Conservation (phyloP, 2,329 filamentous ascomycete species). For the Ascochyta rabiei region DNA sequence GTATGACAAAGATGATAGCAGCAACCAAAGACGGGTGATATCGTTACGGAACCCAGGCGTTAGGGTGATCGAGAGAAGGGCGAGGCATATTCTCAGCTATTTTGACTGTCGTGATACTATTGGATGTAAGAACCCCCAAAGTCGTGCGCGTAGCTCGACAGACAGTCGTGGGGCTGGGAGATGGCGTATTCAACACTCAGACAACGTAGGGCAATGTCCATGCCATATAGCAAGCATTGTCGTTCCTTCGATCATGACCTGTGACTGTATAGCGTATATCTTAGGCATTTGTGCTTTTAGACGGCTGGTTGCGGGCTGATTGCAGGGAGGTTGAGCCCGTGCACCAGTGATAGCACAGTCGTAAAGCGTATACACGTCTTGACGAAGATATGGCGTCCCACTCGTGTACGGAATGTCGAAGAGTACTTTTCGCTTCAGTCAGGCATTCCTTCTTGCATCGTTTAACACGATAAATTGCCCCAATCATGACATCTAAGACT, state of each 20-base stretch:
- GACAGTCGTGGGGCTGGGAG: neutral
- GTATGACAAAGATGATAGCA: constrained; percentile 54
- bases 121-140: neutral
- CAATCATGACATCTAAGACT: neutral
- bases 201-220: neutral
- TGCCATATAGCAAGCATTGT: neutral
- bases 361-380: constrained; percentile 13
- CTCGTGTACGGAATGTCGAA: neutral
- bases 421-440: neutral
- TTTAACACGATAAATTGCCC: neutral
- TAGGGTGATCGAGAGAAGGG: constrained; percentile 24
- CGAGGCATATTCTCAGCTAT: constrained; percentile 9
- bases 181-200: neutral
- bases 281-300: neutral
- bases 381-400: neutral
- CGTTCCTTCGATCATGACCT: neutral
- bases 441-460: neutral
- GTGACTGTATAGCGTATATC: constrained; percentile 7
- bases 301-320: too few species aligned
- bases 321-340: too few species aligned
- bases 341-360: neutral
- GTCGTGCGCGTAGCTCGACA: too few species aligned
- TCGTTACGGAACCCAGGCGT: constrained; percentile 25
- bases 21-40: constrained; percentile 55
- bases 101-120: neutral